These are phyloP conservation scores for Lyophyllum semitale DNA, from an alignment of 768 basidiomycete genomes.

Conservation along the genomic window DNA sequence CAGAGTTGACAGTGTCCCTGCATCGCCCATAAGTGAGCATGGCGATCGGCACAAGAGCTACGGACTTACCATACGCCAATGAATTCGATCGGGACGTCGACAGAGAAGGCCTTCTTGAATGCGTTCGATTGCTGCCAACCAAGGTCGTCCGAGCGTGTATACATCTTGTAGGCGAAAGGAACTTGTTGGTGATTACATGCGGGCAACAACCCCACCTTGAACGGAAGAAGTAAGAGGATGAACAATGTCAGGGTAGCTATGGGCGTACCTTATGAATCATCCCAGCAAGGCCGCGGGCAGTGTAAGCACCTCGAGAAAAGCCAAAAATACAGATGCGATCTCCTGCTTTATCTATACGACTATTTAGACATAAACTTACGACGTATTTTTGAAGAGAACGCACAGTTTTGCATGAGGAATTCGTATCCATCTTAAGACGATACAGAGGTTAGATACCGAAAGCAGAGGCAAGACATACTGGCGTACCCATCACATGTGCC, in stretches of 20 bases:
- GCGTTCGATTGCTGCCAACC: constrained; percentile 29
- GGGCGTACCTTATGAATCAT: constrained; percentile 56
- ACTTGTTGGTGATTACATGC: constrained; percentile 57
- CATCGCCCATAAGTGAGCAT: neutral
- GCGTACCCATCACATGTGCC: constrained; percentile 49
- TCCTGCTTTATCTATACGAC: constrained; percentile 37
- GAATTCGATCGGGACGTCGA: constrained; percentile 45
- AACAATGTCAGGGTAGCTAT: constrained; percentile 11
- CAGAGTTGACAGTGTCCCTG: constrained; percentile 57
- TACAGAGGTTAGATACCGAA: neutral
- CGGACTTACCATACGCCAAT: constrained; percentile 48
- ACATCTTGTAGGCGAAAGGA: constrained; percentile 63
- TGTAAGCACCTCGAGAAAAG: constrained; percentile 64
- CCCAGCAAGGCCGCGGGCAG: constrained; percentile 41
- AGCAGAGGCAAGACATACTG: neutral
- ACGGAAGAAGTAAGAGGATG: neutral
- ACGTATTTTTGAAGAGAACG: constrained; percentile 4
- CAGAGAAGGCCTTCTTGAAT: constrained; percentile 50
- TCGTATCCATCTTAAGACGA: constrained; percentile 47
- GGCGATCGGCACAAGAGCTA: neutral
- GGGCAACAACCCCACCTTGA: constrained; percentile 57
- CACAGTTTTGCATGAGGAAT: constrained; percentile 63
- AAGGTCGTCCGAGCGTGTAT: constrained; percentile 29
- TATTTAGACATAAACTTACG: neutral
- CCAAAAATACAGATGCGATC: constrained; percentile 55